Conservation (phyloP, 1,139 yeast species). For the Debaryomycetaceae sp. region DNA sequence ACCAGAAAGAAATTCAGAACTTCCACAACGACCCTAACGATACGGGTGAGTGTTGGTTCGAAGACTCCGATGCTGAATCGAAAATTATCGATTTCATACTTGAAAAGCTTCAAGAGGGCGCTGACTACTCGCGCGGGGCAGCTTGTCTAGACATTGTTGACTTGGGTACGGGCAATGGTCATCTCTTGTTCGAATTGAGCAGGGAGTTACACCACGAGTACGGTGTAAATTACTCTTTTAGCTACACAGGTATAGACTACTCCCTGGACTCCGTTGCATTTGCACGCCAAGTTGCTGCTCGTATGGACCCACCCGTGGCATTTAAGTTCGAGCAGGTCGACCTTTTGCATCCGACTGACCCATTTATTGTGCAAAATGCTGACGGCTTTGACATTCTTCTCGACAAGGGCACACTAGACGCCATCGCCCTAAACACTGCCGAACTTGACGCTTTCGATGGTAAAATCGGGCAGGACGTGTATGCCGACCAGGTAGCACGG, state of each 20-base stretch:
- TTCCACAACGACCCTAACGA: conserved; percentile 66
- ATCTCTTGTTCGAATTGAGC: conserved; percentile 56
- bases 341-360: conserved; percentile 22
- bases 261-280: conserved; percentile 68
- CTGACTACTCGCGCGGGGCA: conserved; percentile 16
- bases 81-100: conserved; percentile 61
- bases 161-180: conserved; percentile 95
- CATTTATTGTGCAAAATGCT: conserved; percentile 21
- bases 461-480: conserved; percentile 47
- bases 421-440: conserved; percentile 76
- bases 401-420: conserved; percentile 95
- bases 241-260: conserved; percentile 67
- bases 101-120: conserved; percentile 16
- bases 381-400: conserved; percentile 56
- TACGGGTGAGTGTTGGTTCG: conserved; percentile 95
- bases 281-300: conserved; percentile 46
- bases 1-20: conserved; percentile 58
- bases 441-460: conserved; percentile 29
- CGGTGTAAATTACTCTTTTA: conserved; percentile 31
- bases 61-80: conserved; percentile 82
- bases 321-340: conserved; percentile 39
- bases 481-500: conserved; percentile 49
- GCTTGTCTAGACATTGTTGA: conserved; percentile 49
- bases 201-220: conserved; percentile 37
- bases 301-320: conserved; percentile 19